A percentile compares a stretch with the other conserved stretches of the same genome.
Conservation (phyloP, 805 yeast genomes). For the Wickerhamiella parazyma region DNA sequence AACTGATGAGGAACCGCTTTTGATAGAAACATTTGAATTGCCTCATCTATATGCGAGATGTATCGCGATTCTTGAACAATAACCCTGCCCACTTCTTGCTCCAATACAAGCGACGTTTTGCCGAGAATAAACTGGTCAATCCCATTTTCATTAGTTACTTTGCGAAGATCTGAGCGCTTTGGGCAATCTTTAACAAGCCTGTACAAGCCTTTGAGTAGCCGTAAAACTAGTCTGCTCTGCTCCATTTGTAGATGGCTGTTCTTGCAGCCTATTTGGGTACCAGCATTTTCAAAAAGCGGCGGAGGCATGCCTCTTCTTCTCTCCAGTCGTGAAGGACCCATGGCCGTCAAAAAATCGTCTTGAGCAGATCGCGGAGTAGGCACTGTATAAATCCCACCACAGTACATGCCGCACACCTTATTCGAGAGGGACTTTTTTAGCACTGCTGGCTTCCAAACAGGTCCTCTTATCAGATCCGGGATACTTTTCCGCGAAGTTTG, state of each 20-base stretch:
- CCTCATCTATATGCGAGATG: constrained; percentile 11
- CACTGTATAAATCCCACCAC: constrained; percentile 14
- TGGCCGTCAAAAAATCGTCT: constrained; percentile 7
- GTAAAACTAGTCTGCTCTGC: neutral
- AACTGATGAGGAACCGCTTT: constrained; percentile 8
- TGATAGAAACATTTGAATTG: constrained; percentile 11
- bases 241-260: neutral
- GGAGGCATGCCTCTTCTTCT: constrained; percentile 1
- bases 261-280: too few species aligned
- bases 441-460: constrained; percentile 10
- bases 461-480: constrained; percentile 2
- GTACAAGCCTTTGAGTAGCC: neutral
- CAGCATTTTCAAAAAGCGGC: too few species aligned
- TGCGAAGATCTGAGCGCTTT: neutral
- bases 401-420: constrained; percentile 6
- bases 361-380: neutral
- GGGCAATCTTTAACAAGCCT: neutral
- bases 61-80: constrained; percentile 10
- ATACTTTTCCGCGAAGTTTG: too few species aligned
- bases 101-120: neutral
- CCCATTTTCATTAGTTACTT: too few species aligned
- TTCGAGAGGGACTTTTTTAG: neutral
- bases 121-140: neutral
- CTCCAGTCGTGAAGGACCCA: constrained; percentile 7
- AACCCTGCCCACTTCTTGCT: constrained; percentile 7